These are phyloP conservation scores for Pythium folliculosum DNA, from an alignment of 352 stramenopile species.

Conservation along the genomic window DNA sequence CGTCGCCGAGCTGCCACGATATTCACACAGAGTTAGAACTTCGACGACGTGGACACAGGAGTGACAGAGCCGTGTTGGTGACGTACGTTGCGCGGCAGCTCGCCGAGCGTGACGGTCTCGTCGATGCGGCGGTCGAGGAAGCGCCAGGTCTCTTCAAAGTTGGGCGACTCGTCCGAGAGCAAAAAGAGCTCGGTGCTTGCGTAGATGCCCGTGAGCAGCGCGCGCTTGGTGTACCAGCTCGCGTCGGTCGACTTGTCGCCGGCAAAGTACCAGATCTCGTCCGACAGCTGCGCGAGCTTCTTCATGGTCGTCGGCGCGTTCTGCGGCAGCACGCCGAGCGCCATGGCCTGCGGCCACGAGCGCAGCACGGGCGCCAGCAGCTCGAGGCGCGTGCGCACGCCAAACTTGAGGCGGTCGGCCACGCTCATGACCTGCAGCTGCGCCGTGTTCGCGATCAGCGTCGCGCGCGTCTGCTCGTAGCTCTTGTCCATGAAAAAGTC, in stretches of 20 bases:
- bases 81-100: constrained; percentile 81
- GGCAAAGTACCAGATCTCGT: constrained; percentile 89
- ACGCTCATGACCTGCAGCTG: constrained; percentile 67
- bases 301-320: constrained; percentile 74
- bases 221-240: constrained; percentile 87
- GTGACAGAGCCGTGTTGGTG: not conserved
- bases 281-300: constrained; percentile 66
- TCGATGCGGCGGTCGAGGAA: constrained; percentile 84
- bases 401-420: constrained; percentile 83
- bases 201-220: constrained; percentile 77
- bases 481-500: constrained; percentile 87
- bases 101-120: constrained; percentile 78
- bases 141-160: constrained; percentile 78
- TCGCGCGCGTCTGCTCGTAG: constrained; percentile 55
- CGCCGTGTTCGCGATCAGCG: constrained; percentile 59
- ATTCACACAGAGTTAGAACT: no score
- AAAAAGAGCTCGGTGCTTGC: constrained; percentile 84
- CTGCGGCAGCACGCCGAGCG: constrained; percentile 66
- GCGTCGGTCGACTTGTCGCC: constrained; percentile 83
- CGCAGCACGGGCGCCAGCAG: constrained; percentile 59
- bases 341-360: constrained; percentile 83
- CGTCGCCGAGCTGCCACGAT: constrained; percentile 54
- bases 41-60: no score
- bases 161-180: constrained; percentile 75
- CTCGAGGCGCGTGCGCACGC: constrained; percentile 66